Conservation (phyloP, 148 eudicot species). For the Cornus kousa region DNA sequence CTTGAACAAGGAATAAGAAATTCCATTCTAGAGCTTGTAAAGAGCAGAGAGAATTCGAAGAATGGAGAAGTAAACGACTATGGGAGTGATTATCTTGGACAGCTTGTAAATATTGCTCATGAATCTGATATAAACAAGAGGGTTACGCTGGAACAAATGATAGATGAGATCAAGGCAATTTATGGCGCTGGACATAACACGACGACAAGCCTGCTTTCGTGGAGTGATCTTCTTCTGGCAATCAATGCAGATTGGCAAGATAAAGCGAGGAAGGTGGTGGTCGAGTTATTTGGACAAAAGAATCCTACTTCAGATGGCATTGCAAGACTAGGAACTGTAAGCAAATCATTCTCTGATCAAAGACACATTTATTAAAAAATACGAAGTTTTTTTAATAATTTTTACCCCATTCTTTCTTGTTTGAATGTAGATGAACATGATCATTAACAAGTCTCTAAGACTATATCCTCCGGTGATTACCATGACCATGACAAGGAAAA, state of each 20-base stretch:
- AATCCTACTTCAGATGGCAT: slow-evolving; percentile 21
- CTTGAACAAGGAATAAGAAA: slow-evolving; percentile 34
- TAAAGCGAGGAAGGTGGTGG: slow-evolving; percentile 19
- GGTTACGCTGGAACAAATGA: slow-evolving; percentile 43
- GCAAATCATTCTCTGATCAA: neutral
- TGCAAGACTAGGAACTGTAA: slow-evolving; percentile 19
- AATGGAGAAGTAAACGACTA: slow-evolving; percentile 9
- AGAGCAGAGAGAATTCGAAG: slow-evolving; percentile 21
- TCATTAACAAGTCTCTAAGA: slow-evolving; percentile 37
- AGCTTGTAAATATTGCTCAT: slow-evolving; percentile 30
- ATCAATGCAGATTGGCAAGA: slow-evolving; percentile 20
- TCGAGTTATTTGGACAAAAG: slow-evolving; percentile 13
- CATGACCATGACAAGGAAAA: slow-evolving; percentile 25
- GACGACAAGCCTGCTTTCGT: slow-evolving; percentile 31
- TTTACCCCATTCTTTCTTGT: neutral
- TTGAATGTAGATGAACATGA: slow-evolving; percentile 35
- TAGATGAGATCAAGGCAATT: slow-evolving; percentile 42
- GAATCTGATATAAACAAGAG: slow-evolving; percentile 25
- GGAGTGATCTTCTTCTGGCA: slow-evolving; percentile 18
- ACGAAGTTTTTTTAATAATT: neutral
- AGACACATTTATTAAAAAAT: too few relatives aligned
- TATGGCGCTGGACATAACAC: slow-evolving; percentile 55
- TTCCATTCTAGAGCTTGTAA: slow-evolving; percentile 32
- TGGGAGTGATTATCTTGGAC: slow-evolving; percentile 43
- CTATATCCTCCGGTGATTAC: slow-evolving; percentile 33